Evolutionary conservation across 805 yeast species (phyloP), one percentile per base, ranked within the genome.

Genomic region (Suhomyces xylopsoci): DNA sequence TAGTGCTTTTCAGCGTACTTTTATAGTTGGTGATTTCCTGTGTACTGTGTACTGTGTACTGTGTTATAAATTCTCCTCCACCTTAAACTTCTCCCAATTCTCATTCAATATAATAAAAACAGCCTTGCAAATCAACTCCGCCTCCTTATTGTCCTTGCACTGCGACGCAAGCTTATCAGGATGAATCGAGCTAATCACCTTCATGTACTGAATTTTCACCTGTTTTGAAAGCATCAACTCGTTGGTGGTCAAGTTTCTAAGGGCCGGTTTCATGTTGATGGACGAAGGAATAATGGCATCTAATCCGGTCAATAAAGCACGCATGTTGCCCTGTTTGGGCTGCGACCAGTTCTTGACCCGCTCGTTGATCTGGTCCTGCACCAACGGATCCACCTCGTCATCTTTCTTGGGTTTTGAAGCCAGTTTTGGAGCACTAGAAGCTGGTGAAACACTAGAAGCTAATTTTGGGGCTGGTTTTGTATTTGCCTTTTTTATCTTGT

Each of bases 201-300:
- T 87, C 90, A 87, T 82, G 67, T 94, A 94, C 17, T 77, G 76
- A 36, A 93, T 74, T 66, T 93, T 93, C 38, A 91, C 97, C 66
- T 88, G 91, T 61, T 91, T 92, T 17, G 96, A 93, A 57, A 92
- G 74, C 54, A 94, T 94, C 54, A 94, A 73, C 52, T 93, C 97
- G 3, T 85, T 78, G 63, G 87, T 68, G 1, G 84, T 67, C 51
- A 65, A 55, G 22, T 42, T 47, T 17, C 55, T 52, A 14, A 57
- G 53, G 7, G 55, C 56, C 5, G 57, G 56, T 40, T 49, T 50
- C 53, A 57, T 50, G 19, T 42, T 46, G 5, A 91, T 85, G 15
- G 66, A 67, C 3, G 54, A 55, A 10, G 88, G 84, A 12, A 94
- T 69, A 15, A 94, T 78, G 1, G 71, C 67, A 36, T 88, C 84